Conservation (phyloP, 257 asterid species). For the Solanum tacnaense region DNA sequence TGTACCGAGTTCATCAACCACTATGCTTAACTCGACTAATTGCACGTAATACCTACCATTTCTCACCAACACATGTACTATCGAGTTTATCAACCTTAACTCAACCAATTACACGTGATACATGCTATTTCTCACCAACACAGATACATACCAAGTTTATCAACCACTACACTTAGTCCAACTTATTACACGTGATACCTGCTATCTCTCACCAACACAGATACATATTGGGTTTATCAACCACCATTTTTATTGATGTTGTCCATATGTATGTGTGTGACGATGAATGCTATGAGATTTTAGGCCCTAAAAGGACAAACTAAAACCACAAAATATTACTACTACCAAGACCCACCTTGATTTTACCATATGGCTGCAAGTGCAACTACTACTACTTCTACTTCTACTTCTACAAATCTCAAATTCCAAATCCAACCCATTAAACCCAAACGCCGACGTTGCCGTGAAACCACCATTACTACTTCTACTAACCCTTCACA, state of each 20-base stretch:
- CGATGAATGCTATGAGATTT: neutral
- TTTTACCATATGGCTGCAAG: slow-evolving; percentile 40
- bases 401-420: slow-evolving; percentile 38
- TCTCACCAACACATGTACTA: neutral
- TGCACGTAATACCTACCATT: too few relatives aligned
- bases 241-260: neutral
- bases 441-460: slow-evolving; percentile 62
- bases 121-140: neutral
- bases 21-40: too few relatives aligned
- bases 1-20: too few relatives aligned
- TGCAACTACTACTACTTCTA: slow-evolving; percentile 7
- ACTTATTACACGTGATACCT: neutral
- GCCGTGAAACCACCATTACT: slow-evolving; percentile 64
- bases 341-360: neutral
- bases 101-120: too few relatives aligned
- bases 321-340: neutral
- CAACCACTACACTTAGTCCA: rapidly evolving
- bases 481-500: neutral
- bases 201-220: neutral
- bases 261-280: neutral
- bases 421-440: slow-evolving; percentile 40
- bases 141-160: too few relatives aligned
- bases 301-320: neutral
- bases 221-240: neutral
- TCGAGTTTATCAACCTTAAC: neutral